Base-by-base conservation (phyloP, 805 yeast species). In the Tetrapisispora namnaoensis region DNA sequence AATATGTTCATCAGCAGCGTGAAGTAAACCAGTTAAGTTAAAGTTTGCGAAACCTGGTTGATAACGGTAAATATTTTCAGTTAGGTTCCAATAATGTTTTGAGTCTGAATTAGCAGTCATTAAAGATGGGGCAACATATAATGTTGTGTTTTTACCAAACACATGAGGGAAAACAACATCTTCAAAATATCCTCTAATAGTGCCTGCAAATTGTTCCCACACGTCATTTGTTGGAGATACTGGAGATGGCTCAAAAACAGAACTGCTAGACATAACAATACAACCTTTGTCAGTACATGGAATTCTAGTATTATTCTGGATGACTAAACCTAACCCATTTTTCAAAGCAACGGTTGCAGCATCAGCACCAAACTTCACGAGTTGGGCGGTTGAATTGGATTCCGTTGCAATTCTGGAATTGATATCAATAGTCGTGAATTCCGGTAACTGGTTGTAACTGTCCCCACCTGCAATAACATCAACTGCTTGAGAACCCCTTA, bases 361-460 rank as follows among this genome's bases (percentile, higher is more conserved):
- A 36, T 72, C 63, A 0, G 51, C 49, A 10, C 65, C 36, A 37
- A 76, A 68, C 44, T 68, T 69, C 20, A 70, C 68, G 17, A 68
- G 55, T 4, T 73, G 74, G 18, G 69, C 73, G 3, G 67, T 64
- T 1, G 75, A 70, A 21, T 73, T 66, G n/a, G 80, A 73, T 52
- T 79, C 87, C 42, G 79, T 65, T 21, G 78, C 75, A 48, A 85
- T 71, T 59, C 95, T 72, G 58, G 83, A 84, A 65, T 86, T 84
- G 39, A 82, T 70, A 36, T 72, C 59, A 39, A 80, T 69, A 34
- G 67, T 63, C 2, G 77, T 77, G 21, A 70, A 65, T 59, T 84
- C 90, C 2, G 95, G 95, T 43, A 86, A 67, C 1, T 93, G 88
- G 58, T 86, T 86, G 28, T 82, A 72, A 66, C 86, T 86, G 49